Evolutionary conservation across 2,329 filamentous ascomycete species (phyloP).

Genomic region (Trichoderma harzianum): DNA sequence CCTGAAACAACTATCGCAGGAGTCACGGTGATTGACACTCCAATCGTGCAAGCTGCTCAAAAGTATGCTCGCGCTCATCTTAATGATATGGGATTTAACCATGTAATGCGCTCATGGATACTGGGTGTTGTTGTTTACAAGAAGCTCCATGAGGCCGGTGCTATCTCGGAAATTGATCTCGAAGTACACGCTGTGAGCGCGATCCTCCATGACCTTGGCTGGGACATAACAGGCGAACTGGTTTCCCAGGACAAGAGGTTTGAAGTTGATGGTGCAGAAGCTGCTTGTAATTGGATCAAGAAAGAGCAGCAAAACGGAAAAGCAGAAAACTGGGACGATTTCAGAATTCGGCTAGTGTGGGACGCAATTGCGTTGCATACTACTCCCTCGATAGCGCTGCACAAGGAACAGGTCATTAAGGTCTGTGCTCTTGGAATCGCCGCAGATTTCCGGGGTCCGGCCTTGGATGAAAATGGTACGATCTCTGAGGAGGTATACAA

Average conservation of each 20-base stretch:
- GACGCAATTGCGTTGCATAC: not conserved
- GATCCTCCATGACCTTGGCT: not conserved
- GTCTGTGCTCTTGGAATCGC: not conserved
- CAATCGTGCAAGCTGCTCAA: not conserved
- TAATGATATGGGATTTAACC: not conserved
- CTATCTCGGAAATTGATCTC: not conserved
- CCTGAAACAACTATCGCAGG: not conserved
- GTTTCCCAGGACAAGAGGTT: not conserved
- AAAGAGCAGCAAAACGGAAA: not conserved
- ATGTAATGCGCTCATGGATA: not conserved
- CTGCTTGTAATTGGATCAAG: not conserved
- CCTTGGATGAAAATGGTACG: not conserved
- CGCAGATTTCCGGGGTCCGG: not conserved
- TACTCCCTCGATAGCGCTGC: not conserved
- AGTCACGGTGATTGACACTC: not conserved
- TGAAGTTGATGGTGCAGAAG: not conserved
- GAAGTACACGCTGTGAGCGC: not conserved
- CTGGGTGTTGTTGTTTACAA: not conserved
- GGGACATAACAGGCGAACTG: not conserved
- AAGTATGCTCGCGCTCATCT: not conserved
- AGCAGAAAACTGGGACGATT: not conserved
- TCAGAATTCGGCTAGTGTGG: not conserved
- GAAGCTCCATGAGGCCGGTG: not conserved
- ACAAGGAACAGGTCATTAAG: not conserved
- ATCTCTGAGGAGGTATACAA: not conserved